These are phyloP conservation scores for Lepidium aucheri DNA, from an alignment of 345 rosid species.

Conservation along the genomic window DNA sequence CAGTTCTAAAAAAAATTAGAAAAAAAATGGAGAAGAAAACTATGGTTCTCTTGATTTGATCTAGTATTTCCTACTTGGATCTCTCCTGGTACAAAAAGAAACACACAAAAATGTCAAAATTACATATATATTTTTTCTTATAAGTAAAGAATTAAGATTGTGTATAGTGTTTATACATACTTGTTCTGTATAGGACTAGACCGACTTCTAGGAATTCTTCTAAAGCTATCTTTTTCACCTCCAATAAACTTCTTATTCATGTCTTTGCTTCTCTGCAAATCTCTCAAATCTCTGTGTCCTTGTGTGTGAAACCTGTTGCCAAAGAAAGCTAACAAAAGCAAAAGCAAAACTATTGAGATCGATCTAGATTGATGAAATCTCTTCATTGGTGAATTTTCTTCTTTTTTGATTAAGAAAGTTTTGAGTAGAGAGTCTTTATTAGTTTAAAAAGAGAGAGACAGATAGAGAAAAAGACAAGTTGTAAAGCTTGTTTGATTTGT, in stretches of 20 bases:
- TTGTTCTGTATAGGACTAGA: slow-evolving; percentile 28
- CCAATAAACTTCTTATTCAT: not conserved
- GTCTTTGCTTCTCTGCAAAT: slow-evolving; percentile 6
- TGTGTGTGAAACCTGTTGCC: slow-evolving; percentile 4
- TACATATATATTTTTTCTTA: not conserved
- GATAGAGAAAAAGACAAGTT: slow-evolving; percentile 14
- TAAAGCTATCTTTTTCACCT: slow-evolving; percentile 16
- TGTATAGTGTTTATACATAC: slow-evolving; percentile 1
- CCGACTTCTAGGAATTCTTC: slow-evolving; percentile 24
- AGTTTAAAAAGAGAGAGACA: not conserved
- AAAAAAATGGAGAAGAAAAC: not conserved
- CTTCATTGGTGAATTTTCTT: slow-evolving; percentile 14
- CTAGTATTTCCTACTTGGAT: slow-evolving; percentile 23
- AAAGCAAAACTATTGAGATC: slow-evolving; percentile 13
- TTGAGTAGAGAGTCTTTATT: not conserved
- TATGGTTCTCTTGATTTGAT: slow-evolving; percentile 23
- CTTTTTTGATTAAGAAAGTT: not conserved
- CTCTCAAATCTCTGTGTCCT: slow-evolving; percentile 10
- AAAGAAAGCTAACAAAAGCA: slow-evolving; percentile 22
- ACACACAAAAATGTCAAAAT: slow-evolving; percentile 4
- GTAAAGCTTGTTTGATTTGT: slow-evolving; percentile 22
- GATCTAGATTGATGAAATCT: slow-evolving; percentile 13
- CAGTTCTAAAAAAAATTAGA: not conserved
- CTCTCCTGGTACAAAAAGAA: slow-evolving; percentile 20
- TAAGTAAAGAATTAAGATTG: not conserved